Evolutionary conservation across 768 basidiomycete genomes (phyloP).

Genomic region (Xerocomellus intermedius): DNA sequence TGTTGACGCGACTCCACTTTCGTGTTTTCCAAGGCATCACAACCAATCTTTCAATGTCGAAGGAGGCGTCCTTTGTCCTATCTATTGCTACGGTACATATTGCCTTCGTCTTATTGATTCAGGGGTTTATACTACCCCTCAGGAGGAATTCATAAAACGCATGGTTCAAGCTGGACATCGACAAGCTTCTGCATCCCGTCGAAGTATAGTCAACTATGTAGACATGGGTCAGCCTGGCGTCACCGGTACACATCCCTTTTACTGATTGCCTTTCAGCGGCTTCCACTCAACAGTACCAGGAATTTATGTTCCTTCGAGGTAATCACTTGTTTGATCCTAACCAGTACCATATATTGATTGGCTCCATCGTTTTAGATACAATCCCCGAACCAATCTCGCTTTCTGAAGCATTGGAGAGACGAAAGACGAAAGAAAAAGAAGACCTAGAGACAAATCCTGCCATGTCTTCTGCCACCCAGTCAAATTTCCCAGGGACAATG

Average conservation of each 20-base stretch:
- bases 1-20: slow-evolving; percentile 16
- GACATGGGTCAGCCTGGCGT: slow-evolving; percentile 64
- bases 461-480: slow-evolving; percentile 36
- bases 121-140: slow-evolving; percentile 14
- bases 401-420: slow-evolving; percentile 55
- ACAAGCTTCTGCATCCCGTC: slow-evolving; percentile 57
- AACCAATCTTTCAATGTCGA: slow-evolving; percentile 65
- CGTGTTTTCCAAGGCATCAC: slow-evolving; percentile 49
- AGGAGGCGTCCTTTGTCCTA: slow-evolving; percentile 71
- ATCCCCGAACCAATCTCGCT: slow-evolving; percentile 63
- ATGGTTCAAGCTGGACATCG: slow-evolving; percentile 67
- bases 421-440: slow-evolving; percentile 51
- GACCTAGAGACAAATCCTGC: slow-evolving; percentile 61
- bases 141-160: slow-evolving; percentile 88
- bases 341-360: slow-evolving; percentile 1
- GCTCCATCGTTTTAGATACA: slow-evolving; percentile 45
- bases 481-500: slow-evolving; percentile 25
- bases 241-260: neutral
- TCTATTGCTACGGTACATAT: slow-evolving; percentile 69
- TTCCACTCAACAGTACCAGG: slow-evolving; percentile 59
- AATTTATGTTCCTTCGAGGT: slow-evolving; percentile 75
- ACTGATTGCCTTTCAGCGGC: slow-evolving; percentile 41
- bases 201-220: slow-evolving; percentile 60
- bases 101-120: slow-evolving; percentile 1
- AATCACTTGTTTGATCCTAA: slow-evolving; percentile 1